Conservation (phyloP, 768 basidiomycete species). For the Cubamyces sp. region DNA sequence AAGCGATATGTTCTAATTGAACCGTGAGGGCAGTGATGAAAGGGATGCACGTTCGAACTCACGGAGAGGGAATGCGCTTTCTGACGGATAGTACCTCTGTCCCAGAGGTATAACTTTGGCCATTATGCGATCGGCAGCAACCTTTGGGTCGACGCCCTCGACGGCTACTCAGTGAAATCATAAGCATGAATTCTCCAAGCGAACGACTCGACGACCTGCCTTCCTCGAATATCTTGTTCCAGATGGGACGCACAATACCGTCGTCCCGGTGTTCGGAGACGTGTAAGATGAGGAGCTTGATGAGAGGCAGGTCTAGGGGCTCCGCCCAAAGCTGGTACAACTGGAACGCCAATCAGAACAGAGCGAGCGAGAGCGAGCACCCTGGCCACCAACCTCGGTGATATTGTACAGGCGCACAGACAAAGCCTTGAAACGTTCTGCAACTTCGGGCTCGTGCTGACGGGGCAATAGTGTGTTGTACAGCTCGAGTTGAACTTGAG, state of each 20-base stretch:
- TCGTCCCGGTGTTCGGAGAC: constrained; percentile 93
- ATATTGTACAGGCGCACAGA: constrained; percentile 72
- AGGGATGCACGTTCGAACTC: constrained; percentile 35
- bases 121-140: constrained; percentile 64
- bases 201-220: constrained; percentile 47
- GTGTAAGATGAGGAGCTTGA: constrained; percentile 89
- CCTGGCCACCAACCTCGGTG: constrained; percentile 66
- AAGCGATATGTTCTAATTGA: constrained; percentile 69
- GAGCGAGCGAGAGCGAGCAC: neutral
- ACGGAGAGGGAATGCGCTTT: constrained; percentile 89
- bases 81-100: constrained; percentile 88
- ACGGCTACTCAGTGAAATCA: constrained; percentile 44
- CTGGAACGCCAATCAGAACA: constrained; percentile 42
- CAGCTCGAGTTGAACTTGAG: constrained; percentile 95
- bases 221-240: constrained; percentile 85
- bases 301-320: constrained; percentile 79
- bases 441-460: constrained; percentile 61
- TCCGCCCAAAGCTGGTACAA: constrained; percentile 88
- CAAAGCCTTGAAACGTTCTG: constrained; percentile 63
- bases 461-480: constrained; percentile 64
- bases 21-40: constrained; percentile 1
- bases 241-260: constrained; percentile 78
- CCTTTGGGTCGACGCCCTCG: constrained; percentile 55
- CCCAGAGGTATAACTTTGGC: constrained; percentile 72
- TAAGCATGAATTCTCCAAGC: constrained; percentile 2